Percentiles rank a stretch among this genome's conserved stretches.
These are phyloP conservation scores for Hyparrhenia diplandra DNA, from an alignment of 176 grass and related monocot genomes.

Conservation along the genomic window DNA sequence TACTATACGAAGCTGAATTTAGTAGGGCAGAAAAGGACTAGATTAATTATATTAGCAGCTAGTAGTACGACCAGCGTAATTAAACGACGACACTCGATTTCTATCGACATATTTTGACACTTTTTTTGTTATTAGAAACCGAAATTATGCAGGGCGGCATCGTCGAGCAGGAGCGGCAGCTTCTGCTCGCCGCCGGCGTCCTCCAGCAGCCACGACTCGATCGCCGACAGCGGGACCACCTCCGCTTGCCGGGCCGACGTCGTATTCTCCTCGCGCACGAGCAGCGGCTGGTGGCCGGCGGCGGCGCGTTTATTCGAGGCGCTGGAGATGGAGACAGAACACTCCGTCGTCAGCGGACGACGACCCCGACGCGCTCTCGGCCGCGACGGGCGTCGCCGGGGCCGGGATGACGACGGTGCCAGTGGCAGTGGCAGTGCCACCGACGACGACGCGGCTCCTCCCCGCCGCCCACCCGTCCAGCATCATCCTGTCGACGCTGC, in stretches of 20 bases:
- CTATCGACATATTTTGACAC: not conserved
- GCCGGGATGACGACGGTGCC: not conserved
- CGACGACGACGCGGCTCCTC: not conserved
- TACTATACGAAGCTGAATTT: not conserved
- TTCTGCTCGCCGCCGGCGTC: constrained; percentile 31
- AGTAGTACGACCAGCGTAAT: not conserved
- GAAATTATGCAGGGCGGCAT: not conserved
- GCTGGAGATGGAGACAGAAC: constrained; percentile 21
- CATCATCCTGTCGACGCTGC: constrained; percentile 40
- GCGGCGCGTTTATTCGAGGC: not conserved
- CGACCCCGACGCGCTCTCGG: constrained; percentile 26
- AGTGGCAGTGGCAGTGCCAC: not conserved
- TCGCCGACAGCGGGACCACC: constrained; percentile 32
- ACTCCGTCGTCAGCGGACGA: constrained; percentile 26
- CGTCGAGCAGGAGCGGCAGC: constrained; percentile 1
- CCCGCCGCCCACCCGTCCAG: constrained; percentile 39
- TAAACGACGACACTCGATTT: not conserved
- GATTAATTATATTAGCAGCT: not conserved
- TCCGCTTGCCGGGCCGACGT: not conserved
- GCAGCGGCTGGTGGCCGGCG: not conserved
- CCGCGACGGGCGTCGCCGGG: not conserved
- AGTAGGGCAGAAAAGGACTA: not conserved
- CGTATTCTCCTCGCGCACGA: not conserved
- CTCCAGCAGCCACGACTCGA: constrained; percentile 74
- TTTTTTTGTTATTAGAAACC: not conserved